Conservation (phyloP, 805 yeast genomes). For the Saccharomycodes ludwigii region DNA sequence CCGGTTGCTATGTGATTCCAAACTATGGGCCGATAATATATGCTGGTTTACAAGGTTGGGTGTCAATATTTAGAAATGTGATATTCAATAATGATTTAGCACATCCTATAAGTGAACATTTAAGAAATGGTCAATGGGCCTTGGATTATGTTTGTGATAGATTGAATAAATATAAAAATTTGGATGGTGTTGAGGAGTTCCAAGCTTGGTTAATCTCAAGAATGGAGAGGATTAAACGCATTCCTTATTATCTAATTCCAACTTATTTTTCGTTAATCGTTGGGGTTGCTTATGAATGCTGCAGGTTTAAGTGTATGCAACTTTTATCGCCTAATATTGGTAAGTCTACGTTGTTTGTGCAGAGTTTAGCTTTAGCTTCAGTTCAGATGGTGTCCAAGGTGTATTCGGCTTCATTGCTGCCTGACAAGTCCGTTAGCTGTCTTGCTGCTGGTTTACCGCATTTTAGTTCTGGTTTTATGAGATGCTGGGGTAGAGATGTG, state of each 20-base stretch:
- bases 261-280: slow-evolving; percentile 76
- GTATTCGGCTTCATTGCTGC: slow-evolving; percentile 63
- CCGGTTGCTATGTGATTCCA: slow-evolving; percentile 70
- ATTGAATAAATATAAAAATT: slow-evolving; percentile 37
- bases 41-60: slow-evolving; percentile 94
- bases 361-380: slow-evolving; percentile 66
- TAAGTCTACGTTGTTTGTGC: slow-evolving; percentile 59
- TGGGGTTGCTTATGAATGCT: slow-evolving; percentile 75
- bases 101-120: slow-evolving; percentile 70
- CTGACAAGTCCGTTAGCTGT: slow-evolving; percentile 50
- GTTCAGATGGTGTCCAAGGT: slow-evolving; percentile 75
- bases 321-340: slow-evolving; percentile 43
- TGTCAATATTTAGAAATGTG: slow-evolving; percentile 48
- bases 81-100: slow-evolving; percentile 66
- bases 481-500: slow-evolving; percentile 98
- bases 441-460: slow-evolving; percentile 97
- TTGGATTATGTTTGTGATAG: slow-evolving; percentile 61
- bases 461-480: slow-evolving; percentile 80
- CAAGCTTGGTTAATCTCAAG: slow-evolving; percentile 60
- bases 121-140: slow-evolving; percentile 84
- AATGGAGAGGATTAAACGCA: slow-evolving; percentile 44
- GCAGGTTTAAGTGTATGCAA: slow-evolving; percentile 53
- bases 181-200: slow-evolving; percentile 40
- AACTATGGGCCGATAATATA: slow-evolving; percentile 60
- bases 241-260: slow-evolving; percentile 77